A percentile compares a stretch with the other conserved stretches of the same genome.
Conservation (phyloP, 495 filamentous ascomycete species). For the Zalerion maritima region DNA sequence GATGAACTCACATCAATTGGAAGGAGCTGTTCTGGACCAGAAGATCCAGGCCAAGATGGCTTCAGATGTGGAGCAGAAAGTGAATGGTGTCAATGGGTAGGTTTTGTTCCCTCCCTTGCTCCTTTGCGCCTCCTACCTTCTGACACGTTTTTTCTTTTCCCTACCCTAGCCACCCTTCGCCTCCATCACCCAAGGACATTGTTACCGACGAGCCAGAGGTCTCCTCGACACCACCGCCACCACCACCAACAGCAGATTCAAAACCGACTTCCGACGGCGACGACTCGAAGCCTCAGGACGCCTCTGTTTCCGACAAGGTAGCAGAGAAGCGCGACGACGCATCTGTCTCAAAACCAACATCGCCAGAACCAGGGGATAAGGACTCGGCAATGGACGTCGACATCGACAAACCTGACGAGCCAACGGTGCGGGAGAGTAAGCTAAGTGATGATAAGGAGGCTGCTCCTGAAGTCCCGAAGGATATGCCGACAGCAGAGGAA, state of each 20-base stretch:
- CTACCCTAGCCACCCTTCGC: conserved; percentile 1
- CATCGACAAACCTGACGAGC: conserved; percentile 19
- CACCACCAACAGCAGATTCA: conserved; percentile 8
- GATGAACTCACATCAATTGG: conserved; percentile 38
- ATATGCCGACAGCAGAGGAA: conserved; percentile 4
- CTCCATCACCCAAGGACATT: too few relatives aligned
- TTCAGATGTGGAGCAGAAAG: conserved; percentile 26
- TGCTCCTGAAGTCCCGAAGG: conserved; percentile 4
- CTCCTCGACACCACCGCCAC: neutral
- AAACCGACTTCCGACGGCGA: conserved; percentile 14
- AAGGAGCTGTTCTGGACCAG: conserved; percentile 29
- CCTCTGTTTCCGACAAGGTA: conserved; percentile 11
- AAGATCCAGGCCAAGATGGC: conserved; percentile 33
- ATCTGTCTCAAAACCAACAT: conserved; percentile 7
- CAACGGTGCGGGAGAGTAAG: neutral
- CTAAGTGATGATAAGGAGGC: conserved; percentile 5
- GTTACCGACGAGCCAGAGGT: neutral
- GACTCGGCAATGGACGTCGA: conserved; percentile 7
- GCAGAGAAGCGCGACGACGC: conserved; percentile 6
- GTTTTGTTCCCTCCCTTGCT: conserved; percentile 4
- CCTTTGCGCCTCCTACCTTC: conserved; percentile 5
- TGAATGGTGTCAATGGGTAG: conserved; percentile 17
- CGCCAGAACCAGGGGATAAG: conserved; percentile 5
- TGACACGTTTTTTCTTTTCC: conserved; percentile 1
- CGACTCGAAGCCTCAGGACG: conserved; percentile 11